Conservation (phyloP, 257 asterid species). For the Lantana camara region DNA sequence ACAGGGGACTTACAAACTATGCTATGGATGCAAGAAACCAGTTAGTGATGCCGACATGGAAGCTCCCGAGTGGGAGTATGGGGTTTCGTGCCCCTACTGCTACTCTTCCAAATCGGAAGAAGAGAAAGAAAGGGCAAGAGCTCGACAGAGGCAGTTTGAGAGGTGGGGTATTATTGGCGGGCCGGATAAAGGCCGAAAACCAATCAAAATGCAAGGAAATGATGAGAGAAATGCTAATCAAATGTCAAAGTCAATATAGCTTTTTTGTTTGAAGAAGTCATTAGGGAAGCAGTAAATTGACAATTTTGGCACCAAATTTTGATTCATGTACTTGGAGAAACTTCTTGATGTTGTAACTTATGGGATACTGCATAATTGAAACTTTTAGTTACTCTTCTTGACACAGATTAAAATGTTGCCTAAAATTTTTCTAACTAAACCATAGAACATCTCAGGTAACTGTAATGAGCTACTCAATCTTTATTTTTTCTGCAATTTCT, state of each 20-base stretch:
- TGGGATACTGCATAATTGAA: not conserved
- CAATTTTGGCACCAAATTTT: not conserved
- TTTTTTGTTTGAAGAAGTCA: conserved; percentile 8
- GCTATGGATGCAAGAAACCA: conserved; percentile 96
- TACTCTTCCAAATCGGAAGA: conserved; percentile 81
- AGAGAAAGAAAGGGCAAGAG: conserved; percentile 95
- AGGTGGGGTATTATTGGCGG: conserved; percentile 95
- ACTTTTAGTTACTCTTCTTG: not conserved
- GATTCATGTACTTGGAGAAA: conserved; percentile 9
- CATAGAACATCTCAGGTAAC: too few species aligned
- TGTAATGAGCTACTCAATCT: not conserved
- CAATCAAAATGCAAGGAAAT: conserved; percentile 29
- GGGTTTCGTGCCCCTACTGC: conserved; percentile 90
- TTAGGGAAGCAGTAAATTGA: not conserved
- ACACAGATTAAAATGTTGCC: too few species aligned
- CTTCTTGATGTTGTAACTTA: not conserved
- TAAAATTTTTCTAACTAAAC: too few species aligned
- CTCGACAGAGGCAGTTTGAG: conserved; percentile 81
- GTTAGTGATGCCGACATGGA: conserved; percentile 92
- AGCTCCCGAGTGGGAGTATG: conserved; percentile 84
- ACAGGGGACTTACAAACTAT: conserved; percentile 85
- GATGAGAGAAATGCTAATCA: conserved; percentile 30
- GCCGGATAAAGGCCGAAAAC: conserved; percentile 88
- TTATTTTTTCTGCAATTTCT: too few species aligned
- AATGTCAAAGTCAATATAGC: conserved; percentile 40